Percentiles rank a stretch among this genome's conserved stretches.
phyloP scores from a whole-genome alignment of 306 rosid genomes.

The Castanea sativa region DNA sequence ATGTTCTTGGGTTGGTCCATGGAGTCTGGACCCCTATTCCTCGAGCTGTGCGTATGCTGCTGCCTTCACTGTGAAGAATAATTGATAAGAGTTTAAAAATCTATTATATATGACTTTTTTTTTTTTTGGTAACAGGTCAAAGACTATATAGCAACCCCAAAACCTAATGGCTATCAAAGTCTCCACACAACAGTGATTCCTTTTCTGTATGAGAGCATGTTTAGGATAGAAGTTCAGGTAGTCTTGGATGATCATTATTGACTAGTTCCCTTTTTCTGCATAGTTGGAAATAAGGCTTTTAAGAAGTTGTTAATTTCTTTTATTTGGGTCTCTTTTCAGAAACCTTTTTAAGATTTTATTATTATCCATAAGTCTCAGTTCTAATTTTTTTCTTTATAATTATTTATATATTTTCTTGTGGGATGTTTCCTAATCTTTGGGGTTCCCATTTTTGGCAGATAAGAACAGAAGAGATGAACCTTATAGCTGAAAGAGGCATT shows the following conservation, averaged over 20 bases:
- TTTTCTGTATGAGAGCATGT: conserved; percentile 91
- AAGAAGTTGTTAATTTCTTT: conserved; percentile 2
- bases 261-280: conserved; percentile 8
- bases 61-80: conserved; percentile 29
- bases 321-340: conserved; percentile 13
- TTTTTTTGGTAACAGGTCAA: conserved; percentile 57
- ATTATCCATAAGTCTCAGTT: neutral
- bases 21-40: conserved; percentile 99
- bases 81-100: conserved; percentile 6
- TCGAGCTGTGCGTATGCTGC: conserved; percentile 75
- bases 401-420: neutral
- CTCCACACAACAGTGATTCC: conserved; percentile 96
- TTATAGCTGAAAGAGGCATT: conserved; percentile 98
- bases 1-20: conserved; percentile 90
- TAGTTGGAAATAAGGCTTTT: conserved; percentile 10
- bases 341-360: neutral
- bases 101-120: conserved; percentile 9
- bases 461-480: conserved; percentile 96
- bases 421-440: conserved; percentile 1
- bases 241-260: conserved; percentile 12
- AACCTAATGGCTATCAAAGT: conserved; percentile 98
- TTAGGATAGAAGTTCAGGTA: conserved; percentile 97
- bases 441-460: conserved; percentile 52
- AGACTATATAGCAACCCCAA: conserved; percentile 96
- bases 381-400: neutral